Percentiles rank a stretch among this genome's conserved stretches.
These are phyloP conservation scores for Scolecobasidium constrictum DNA, from an alignment of 2,329 filamentous ascomycete genomes.

Conservation along the genomic window DNA sequence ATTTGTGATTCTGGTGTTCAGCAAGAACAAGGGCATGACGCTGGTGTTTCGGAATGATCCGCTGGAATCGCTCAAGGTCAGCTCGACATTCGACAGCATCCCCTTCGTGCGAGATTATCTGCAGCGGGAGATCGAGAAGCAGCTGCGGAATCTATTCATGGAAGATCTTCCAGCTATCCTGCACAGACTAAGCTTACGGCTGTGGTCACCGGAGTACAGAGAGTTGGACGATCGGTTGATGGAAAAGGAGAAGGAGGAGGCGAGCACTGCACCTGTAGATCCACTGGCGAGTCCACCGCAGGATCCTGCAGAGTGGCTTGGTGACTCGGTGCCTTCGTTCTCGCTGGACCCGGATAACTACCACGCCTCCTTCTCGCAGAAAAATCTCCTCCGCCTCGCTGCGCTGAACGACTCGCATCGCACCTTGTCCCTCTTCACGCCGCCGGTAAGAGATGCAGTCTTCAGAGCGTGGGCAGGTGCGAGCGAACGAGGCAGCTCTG, in stretches of 20 bases:
- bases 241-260: constrained; percentile 35
- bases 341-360: constrained; percentile 70
- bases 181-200: constrained; percentile 74
- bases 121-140: constrained; percentile 89
- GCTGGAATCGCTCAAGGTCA: constrained; percentile 94
- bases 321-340: constrained; percentile 66
- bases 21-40: constrained; percentile 91
- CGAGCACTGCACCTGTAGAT: constrained; percentile 52
- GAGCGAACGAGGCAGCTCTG: constrained; percentile 49
- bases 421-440: constrained; percentile 84
- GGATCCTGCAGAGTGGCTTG: constrained; percentile 71
- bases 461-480: constrained; percentile 86
- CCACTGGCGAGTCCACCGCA: constrained; percentile 72
- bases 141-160: constrained; percentile 91
- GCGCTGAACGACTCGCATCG: constrained; percentile 79
- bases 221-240: constrained; percentile 45
- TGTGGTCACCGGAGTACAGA: constrained; percentile 83
- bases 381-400: constrained; percentile 76
- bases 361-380: constrained; percentile 88
- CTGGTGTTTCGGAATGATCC: constrained; percentile 97
- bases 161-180: constrained; percentile 95
- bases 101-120: constrained; percentile 96
- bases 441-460: constrained; percentile 78
- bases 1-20: constrained; percentile 96
- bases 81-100: constrained; percentile 97